A percentile compares a stretch with the other conserved stretches of the same genome.
phyloP scores from a whole-genome alignment of 306 rosid genomes.

The Styphnolobium japonicum region DNA sequence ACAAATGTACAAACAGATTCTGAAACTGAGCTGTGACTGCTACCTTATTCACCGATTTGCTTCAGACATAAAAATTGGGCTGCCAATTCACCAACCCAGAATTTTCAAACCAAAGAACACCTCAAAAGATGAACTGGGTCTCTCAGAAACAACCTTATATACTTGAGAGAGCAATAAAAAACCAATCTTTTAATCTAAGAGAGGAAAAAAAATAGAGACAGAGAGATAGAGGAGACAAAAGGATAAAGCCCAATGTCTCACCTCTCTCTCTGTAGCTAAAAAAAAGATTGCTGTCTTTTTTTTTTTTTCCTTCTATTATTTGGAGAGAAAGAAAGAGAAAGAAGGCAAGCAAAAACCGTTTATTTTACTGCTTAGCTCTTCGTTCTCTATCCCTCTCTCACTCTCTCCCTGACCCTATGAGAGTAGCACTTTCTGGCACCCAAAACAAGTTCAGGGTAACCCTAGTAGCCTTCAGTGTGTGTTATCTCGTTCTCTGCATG shows the following conservation, averaged over 20 bases:
- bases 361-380: constrained; percentile 46
- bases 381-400: constrained; percentile 66
- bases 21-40: neutral
- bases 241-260: constrained; percentile 57
- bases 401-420: constrained; percentile 1
- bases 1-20: neutral
- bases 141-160: neutral
- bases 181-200: constrained; percentile 3
- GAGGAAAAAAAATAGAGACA: neutral
- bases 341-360: constrained; percentile 46
- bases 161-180: constrained; percentile 2
- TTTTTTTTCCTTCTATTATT: constrained; percentile 23
- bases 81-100: constrained; percentile 3
- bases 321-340: constrained; percentile 58
- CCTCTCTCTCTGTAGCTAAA: constrained; percentile 39
- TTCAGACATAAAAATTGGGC: neutral
- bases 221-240: constrained; percentile 62
- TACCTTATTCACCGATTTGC: neutral
- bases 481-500: constrained; percentile 63
- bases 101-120: neutral
- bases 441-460: constrained; percentile 36
- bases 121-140: constrained; percentile 23
- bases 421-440: neutral
- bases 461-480: constrained; percentile 53
- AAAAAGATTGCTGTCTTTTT: neutral